These are phyloP conservation scores for Mediolabrus comicus DNA, from an alignment of 108 stramenopile genomes.

Conservation along the genomic window DNA sequence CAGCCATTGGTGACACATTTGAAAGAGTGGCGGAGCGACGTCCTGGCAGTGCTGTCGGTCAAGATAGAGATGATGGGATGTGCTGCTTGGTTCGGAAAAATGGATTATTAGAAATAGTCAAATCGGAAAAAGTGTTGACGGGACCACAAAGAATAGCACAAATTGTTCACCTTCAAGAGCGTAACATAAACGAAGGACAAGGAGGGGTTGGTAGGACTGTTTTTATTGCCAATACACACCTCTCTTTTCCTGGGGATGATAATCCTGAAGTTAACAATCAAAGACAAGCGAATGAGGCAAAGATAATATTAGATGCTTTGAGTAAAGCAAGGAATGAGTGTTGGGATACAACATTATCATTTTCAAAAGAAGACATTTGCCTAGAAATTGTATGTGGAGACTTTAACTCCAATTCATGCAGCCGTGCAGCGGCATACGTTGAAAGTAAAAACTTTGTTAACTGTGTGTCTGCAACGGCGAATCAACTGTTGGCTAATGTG, in stretches of 20 bases:
- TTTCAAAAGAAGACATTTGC: background rate
- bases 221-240: conserved; percentile 38
- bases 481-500: conserved; percentile 25
- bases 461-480: conserved; percentile 39
- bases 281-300: conserved; percentile 34
- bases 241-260: conserved; percentile 34
- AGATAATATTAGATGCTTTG: conserved; percentile 31
- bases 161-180: conserved; percentile 38
- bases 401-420: conserved; percentile 47
- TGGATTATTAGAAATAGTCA: conserved; percentile 30
- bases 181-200: background rate
- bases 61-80: conserved; percentile 42
- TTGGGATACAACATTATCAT: background rate
- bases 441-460: conserved; percentile 43
- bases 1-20: conserved; percentile 19
- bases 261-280: conserved; percentile 18
- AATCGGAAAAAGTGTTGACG: conserved; percentile 21
- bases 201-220: conserved; percentile 9
- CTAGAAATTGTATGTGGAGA: conserved; percentile 42
- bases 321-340: background rate
- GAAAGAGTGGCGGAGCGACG: conserved; percentile 37
- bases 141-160: conserved; percentile 48
- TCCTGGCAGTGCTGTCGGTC: conserved; percentile 10
- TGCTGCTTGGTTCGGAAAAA: conserved; percentile 28
- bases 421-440: conserved; percentile 25